These are phyloP conservation scores for Monilinia polystroma DNA, from an alignment of 2,329 filamentous ascomycete species.

Conservation along the genomic window DNA sequence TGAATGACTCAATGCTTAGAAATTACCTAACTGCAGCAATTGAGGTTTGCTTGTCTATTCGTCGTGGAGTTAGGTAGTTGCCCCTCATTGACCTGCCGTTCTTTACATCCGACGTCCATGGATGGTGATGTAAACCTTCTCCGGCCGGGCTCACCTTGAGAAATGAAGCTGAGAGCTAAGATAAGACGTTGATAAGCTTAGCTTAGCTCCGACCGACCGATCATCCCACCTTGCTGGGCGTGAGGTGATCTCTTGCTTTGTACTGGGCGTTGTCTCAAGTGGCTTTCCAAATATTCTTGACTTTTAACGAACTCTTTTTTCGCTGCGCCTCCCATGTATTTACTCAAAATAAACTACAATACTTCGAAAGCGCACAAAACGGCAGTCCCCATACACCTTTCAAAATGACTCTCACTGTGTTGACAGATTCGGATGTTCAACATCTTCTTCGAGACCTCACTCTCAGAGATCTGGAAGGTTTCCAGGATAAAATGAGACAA, in stretches of 20 bases:
- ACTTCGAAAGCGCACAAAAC: not conserved
- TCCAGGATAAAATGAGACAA: constrained; percentile 50
- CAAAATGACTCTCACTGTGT: constrained; percentile 56
- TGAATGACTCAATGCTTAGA: not conserved
- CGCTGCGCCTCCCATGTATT: not conserved
- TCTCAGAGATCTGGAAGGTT: constrained; percentile 51
- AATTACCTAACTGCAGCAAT: not conserved
- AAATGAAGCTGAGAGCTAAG: not conserved
- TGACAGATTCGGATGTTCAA: constrained; percentile 58
- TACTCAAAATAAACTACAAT: not conserved
- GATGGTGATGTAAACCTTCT: not conserved
- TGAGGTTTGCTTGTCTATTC: not conserved
- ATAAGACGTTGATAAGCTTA: constrained; percentile 4
- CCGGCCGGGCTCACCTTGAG: not conserved
- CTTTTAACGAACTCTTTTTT: not conserved
- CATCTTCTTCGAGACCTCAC: constrained; percentile 54
- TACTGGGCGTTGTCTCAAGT: not conserved
- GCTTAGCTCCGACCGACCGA: not conserved
- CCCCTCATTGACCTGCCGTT: constrained; percentile 5
- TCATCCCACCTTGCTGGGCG: not conserved
- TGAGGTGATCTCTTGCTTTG: constrained; percentile 1
- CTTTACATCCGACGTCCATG: not conserved
- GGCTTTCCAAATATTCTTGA: constrained; percentile 2
- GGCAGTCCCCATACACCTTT: not conserved
- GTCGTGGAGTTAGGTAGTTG: not conserved